These are phyloP conservation scores for Mucor indicus DNA, from an alignment of 371 early-diverging fungal species.

Conservation along the genomic window DNA sequence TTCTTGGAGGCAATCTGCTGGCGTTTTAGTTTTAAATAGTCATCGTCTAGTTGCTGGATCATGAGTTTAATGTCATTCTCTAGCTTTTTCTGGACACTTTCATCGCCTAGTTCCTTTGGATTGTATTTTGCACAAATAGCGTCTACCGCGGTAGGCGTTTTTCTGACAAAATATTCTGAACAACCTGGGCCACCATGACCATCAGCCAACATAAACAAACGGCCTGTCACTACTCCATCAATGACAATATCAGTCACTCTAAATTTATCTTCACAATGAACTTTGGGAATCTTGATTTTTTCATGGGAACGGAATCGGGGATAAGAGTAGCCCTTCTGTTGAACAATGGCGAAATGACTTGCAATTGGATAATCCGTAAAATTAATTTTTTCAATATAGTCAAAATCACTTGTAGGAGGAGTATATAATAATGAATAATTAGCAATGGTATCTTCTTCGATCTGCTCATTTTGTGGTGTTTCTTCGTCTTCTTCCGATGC, in stretches of 20 bases:
- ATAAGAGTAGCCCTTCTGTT: constrained; percentile 65
- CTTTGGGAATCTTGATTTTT: constrained; percentile 55
- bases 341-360: constrained; percentile 55
- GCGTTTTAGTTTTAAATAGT: constrained; percentile 55
- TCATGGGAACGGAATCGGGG: constrained; percentile 59
- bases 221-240: constrained; percentile 30
- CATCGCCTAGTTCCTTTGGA: constrained; percentile 30
- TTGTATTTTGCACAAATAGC: constrained; percentile 47
- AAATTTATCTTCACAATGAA: constrained; percentile 62
- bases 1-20: constrained; percentile 12
- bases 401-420: constrained; percentile 28
- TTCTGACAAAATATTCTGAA: constrained; percentile 58
- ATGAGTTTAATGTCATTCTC: constrained; percentile 50
- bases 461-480: constrained; percentile 1
- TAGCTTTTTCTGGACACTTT: constrained; percentile 37
- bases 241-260: constrained; percentile 50
- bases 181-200: constrained; percentile 69
- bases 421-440: constrained; percentile 39
- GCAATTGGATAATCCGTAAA: constrained; percentile 44
- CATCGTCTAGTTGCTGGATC: constrained; percentile 51
- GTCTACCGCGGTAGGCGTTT: constrained; percentile 51
- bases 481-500: constrained; percentile 27
- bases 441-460: constrained; percentile 43
- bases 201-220: constrained; percentile 61
- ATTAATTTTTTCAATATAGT: constrained; percentile 38